These are phyloP conservation scores for Ceratocystis huliohia DNA, from an alignment of 2,329 filamentous ascomycete species.

Conservation along the genomic window DNA sequence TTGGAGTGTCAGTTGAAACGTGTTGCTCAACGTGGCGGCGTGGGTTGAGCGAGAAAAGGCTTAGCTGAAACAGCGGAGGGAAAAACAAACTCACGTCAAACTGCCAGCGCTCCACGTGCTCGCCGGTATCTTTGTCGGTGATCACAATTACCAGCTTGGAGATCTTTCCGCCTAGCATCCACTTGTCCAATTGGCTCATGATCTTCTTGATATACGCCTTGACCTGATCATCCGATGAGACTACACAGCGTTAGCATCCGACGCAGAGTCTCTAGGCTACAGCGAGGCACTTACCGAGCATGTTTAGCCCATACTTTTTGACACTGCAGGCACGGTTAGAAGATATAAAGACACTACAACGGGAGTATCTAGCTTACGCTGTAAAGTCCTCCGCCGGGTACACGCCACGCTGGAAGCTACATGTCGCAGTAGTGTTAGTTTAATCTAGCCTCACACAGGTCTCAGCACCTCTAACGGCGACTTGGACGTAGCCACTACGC, in stretches of 20 bases:
- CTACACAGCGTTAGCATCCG: constrained; percentile 31
- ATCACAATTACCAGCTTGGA: constrained; percentile 94
- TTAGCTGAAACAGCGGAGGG: too few species aligned
- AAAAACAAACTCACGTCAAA: constrained; percentile 56
- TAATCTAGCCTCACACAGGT: neutral
- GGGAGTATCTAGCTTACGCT: constrained; percentile 44
- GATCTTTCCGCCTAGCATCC: constrained; percentile 96
- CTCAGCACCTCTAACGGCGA: neutral
- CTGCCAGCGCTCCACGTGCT: constrained; percentile 94
- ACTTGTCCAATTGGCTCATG: constrained; percentile 93
- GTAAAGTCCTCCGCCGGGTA: constrained; percentile 96
- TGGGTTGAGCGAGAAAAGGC: neutral
- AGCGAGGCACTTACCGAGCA: constrained; percentile 52
- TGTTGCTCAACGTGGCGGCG: neutral
- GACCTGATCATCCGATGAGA: constrained; percentile 93
- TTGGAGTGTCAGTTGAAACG: neutral
- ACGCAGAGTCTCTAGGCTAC: neutral
- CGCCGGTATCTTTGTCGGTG: constrained; percentile 91
- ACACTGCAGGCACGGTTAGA: constrained; percentile 35
- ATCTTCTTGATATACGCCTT: constrained; percentile 99
- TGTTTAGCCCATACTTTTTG: constrained; percentile 98
- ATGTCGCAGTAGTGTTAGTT: neutral
- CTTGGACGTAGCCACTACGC: neutral
- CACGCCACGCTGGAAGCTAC: constrained; percentile 69
- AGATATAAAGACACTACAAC: neutral